Conservation (phyloP, 2,329 filamentous ascomycete genomes). For the Xylariomycetidae sp. region DNA sequence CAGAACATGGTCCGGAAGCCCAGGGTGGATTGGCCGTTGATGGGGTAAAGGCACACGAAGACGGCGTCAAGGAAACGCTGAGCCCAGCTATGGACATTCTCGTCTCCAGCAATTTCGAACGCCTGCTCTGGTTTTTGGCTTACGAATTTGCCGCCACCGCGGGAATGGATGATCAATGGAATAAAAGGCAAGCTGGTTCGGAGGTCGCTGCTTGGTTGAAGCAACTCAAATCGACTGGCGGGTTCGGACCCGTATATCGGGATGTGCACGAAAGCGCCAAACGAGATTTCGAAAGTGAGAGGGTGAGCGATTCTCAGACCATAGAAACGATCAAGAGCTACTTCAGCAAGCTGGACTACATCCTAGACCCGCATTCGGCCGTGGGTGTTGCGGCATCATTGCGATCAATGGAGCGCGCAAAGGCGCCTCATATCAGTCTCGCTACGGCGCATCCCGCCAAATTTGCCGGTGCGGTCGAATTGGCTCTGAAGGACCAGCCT, state of each 20-base stretch:
- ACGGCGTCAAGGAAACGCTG: constrained; percentile 83
- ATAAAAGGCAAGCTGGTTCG: constrained; percentile 66
- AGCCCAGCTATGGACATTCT: constrained; percentile 98
- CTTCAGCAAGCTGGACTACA: constrained; percentile 55
- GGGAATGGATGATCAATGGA: constrained; percentile 61
- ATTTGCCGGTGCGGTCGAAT: constrained; percentile 79
- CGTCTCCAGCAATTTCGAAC: constrained; percentile 94
- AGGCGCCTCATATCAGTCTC: constrained; percentile 71
- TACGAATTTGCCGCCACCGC: constrained; percentile 61
- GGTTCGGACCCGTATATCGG: constrained; percentile 72
- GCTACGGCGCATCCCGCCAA: constrained; percentile 96
- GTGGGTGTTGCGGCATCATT: constrained; percentile 76
- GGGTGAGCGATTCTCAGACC: constrained; percentile 62
- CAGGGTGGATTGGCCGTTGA: constrained; percentile 61
- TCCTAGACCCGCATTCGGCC: constrained; percentile 89
- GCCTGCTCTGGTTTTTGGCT: constrained; percentile 88
- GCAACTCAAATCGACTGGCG: constrained; percentile 73
- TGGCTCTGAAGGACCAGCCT: constrained; percentile 66
- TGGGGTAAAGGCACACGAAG: constrained; percentile 58
- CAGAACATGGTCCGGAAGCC: constrained; percentile 52
- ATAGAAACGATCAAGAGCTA: constrained; percentile 58
- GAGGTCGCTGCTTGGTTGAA: constrained; percentile 75
- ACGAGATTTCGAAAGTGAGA: constrained; percentile 75
- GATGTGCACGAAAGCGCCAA: constrained; percentile 69
- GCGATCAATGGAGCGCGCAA: constrained; percentile 57